Conservation (phyloP, 495 filamentous ascomycete species). For the Daldinia caldariorum region DNA sequence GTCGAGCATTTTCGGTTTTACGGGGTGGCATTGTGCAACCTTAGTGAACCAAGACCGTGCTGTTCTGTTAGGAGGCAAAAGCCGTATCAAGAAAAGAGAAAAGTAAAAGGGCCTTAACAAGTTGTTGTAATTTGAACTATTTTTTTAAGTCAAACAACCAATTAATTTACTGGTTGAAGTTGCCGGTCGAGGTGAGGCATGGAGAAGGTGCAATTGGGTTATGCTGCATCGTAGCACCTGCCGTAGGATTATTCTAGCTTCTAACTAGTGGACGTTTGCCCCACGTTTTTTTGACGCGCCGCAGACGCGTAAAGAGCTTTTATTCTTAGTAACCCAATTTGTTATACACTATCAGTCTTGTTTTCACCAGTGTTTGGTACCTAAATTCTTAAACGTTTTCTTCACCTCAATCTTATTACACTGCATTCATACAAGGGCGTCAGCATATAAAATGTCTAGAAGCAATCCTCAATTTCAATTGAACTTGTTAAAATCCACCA, state of each 20-base stretch:
- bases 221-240: neutral
- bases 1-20: slow-evolving; percentile 51
- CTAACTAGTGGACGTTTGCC: slow-evolving; percentile 23
- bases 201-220: slow-evolving; percentile 3
- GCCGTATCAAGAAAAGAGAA: neutral
- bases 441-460: no score
- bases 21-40: slow-evolving; percentile 49
- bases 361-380: neutral
- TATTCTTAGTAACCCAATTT: neutral
- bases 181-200: neutral
- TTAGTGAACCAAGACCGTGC: slow-evolving; percentile 3
- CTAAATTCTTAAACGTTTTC: neutral
- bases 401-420: neutral
- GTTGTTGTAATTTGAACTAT: no score
- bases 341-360: neutral
- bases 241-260: neutral
- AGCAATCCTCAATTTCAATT: no score
- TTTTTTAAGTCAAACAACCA: neutral
- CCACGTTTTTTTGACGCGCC: slow-evolving; percentile 37
- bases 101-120: no score
- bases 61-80: slow-evolving; percentile 1
- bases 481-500: no score
- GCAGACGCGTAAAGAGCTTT: slow-evolving; percentile 41
- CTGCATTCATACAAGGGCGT: no score
- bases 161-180: neutral